Evolutionary conservation across 116 monocot species (phyloP).

Genomic region (Cymodocea nodosa): DNA sequence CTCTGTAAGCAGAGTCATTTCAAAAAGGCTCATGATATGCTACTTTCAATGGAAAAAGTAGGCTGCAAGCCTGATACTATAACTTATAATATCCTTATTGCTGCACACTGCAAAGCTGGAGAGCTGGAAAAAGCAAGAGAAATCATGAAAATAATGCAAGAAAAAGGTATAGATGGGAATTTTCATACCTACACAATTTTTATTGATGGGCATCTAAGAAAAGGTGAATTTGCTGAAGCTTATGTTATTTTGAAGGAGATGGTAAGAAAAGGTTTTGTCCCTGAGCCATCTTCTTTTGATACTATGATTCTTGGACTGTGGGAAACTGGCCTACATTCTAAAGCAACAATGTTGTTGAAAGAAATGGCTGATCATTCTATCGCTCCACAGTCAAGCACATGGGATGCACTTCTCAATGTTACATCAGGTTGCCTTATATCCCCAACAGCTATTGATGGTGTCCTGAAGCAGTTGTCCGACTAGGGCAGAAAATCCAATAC

Average conservation of each 20-base stretch:
- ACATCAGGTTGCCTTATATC: neutral
- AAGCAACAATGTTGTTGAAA: constrained; percentile 22
- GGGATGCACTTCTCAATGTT: constrained; percentile 14
- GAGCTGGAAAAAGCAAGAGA: constrained; percentile 17
- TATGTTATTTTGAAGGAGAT: constrained; percentile 18
- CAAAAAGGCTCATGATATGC: constrained; percentile 27
- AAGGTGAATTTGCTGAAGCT: constrained; percentile 18
- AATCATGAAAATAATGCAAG: constrained; percentile 31
- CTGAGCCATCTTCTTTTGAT: constrained; percentile 15
- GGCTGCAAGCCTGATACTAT: constrained; percentile 34
- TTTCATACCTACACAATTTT: constrained; percentile 18
- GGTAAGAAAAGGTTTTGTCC: constrained; percentile 17
- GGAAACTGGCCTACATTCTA: constrained; percentile 7
- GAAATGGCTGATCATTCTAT: constrained; percentile 16
- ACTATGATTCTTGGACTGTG: constrained; percentile 23
- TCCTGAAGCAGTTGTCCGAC: neutral
- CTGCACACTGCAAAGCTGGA: constrained; percentile 27
- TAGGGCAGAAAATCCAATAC: neutral
- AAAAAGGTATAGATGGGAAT: constrained; percentile 27
- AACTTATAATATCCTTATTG: constrained; percentile 32
- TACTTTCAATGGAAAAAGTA: constrained; percentile 40
- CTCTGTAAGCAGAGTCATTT: constrained; percentile 42
- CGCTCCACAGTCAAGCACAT: constrained; percentile 12
- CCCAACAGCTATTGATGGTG: neutral
- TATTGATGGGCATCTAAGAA: constrained; percentile 19